Evolutionary conservation across 306 rosid species (phyloP).

Genomic region (Prosopis cineraria): DNA sequence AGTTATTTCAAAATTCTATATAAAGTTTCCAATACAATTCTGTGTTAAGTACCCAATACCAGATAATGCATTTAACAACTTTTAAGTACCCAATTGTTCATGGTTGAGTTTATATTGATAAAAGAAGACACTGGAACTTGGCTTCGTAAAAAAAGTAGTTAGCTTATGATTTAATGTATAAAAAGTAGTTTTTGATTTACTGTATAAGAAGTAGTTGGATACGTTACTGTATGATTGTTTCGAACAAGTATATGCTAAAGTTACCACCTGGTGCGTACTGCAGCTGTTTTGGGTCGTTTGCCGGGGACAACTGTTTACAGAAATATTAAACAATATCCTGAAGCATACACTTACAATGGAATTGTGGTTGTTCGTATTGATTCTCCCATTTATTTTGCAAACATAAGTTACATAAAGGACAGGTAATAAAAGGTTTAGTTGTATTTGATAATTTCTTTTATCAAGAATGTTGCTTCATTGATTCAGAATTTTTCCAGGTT

Average conservation of each 20-base stretch:
- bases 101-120: slow-evolving; percentile 3
- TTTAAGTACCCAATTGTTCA: background rate
- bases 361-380: slow-evolving; percentile 93
- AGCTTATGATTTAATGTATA: background rate
- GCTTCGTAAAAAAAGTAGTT: background rate
- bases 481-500: slow-evolving; percentile 57
- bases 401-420: slow-evolving; percentile 86
- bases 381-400: slow-evolving; percentile 95
- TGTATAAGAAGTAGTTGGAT: background rate
- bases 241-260: slow-evolving; percentile 25
- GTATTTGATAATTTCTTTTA: slow-evolving; percentile 20
- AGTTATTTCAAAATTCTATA: background rate
- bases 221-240: background rate
- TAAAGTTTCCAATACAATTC: background rate
- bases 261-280: slow-evolving; percentile 38
- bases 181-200: background rate
- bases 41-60: background rate
- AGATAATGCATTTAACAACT: background rate
- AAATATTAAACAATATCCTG: slow-evolving; percentile 87
- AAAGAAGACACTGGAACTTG: background rate
- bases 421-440: slow-evolving; percentile 56
- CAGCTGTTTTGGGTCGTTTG: slow-evolving; percentile 99
- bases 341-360: slow-evolving; percentile 94
- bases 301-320: slow-evolving; percentile 97
- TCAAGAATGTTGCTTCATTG: slow-evolving; percentile 26